Base-by-base conservation (phyloP, 139 green algal species). In the Eudorina sp. region DNA sequence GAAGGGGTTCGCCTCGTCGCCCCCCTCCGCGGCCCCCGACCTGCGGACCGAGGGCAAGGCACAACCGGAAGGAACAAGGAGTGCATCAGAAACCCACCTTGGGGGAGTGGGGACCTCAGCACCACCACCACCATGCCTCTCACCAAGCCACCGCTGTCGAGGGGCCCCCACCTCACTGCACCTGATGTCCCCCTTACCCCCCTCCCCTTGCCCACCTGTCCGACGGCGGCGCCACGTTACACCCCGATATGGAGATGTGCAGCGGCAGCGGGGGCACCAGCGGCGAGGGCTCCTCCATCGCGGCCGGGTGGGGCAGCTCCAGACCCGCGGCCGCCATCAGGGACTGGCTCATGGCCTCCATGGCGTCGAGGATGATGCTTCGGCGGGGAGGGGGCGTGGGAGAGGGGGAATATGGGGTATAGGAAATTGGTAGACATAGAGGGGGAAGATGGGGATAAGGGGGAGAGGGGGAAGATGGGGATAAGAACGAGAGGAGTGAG, bases 1-100 rank as follows among this genome's bases (percentile, higher is more conserved):
- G 72, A 92, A 90, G n/a, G 89, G 89, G 77, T 90, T 92, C 41
- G 53, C 55, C 51, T 85, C 78, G 40, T 79, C 70, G 21, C 68
- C 34, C 34, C 70, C 36, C 16, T 79, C 70, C 51, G 48, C 41
- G 70, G 14, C 36, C 2, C 31, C 8, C 5, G 66, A 75, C 66
- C 66, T 75, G 62, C 62, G 31, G 62, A n/a, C 62, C 21, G 62
- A 72, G 16, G 21, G 31, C 4, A n/a, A n/a, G n/a, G n/a, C n/a
- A n/a, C n/a, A n/a, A n/a, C n/a, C n/a, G n/a, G n/a, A n/a, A n/a
- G n/a, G n/a, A n/a, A n/a, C n/a, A n/a, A n/a, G n/a, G n/a, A n/a
- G n/a, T n/a, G n/a, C n/a, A 66, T 3, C 5, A 27, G 27, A 66
- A 66, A 66, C 55, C 3, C 29, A 25, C 6, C 23, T 23, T 66